Evolutionary conservation across 257 asterid genomes (phyloP).

Genomic region (Scutellaria baicalensis): DNA sequence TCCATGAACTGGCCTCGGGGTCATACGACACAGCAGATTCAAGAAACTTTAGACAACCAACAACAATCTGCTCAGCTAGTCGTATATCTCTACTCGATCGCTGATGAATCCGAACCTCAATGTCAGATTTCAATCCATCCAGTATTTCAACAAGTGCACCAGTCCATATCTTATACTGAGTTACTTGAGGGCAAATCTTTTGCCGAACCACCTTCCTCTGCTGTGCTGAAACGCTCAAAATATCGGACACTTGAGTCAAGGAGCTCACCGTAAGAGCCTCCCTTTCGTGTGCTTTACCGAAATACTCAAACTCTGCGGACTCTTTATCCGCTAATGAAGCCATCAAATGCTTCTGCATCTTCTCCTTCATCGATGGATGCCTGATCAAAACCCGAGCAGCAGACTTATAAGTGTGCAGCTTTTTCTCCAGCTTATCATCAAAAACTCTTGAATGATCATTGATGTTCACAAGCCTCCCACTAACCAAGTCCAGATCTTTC

Average conservation of each 20-base stretch:
- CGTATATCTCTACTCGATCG: constrained; percentile 31
- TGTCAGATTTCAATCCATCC: constrained; percentile 49
- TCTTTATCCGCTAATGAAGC: constrained; percentile 16
- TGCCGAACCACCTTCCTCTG: constrained; percentile 69
- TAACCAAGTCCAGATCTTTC: constrained; percentile 58
- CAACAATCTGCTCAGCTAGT: constrained; percentile 62
- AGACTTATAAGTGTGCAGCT: constrained; percentile 52
- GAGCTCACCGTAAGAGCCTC: constrained; percentile 42
- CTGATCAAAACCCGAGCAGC: constrained; percentile 48
- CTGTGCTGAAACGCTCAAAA: constrained; percentile 63
- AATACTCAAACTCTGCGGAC: constrained; percentile 20
- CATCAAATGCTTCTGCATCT: constrained; percentile 33
- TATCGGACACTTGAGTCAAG: constrained; percentile 48
- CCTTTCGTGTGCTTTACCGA: constrained; percentile 40
- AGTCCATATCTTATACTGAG: constrained; percentile 63
- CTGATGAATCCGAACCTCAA: constrained; percentile 23
- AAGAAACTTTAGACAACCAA: constrained; percentile 43
- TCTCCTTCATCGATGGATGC: constrained; percentile 49
- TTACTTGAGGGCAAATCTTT: constrained; percentile 66
- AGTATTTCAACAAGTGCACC: constrained; percentile 53
- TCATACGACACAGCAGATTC: constrained; percentile 46
- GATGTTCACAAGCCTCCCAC: constrained; percentile 59
- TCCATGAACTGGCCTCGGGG: constrained; percentile 78
- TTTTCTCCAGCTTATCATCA: constrained; percentile 46
- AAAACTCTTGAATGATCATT: constrained; percentile 41